Conservation (phyloP, 2,329 filamentous ascomycete genomes). For the Parastagonospora avenae region DNA sequence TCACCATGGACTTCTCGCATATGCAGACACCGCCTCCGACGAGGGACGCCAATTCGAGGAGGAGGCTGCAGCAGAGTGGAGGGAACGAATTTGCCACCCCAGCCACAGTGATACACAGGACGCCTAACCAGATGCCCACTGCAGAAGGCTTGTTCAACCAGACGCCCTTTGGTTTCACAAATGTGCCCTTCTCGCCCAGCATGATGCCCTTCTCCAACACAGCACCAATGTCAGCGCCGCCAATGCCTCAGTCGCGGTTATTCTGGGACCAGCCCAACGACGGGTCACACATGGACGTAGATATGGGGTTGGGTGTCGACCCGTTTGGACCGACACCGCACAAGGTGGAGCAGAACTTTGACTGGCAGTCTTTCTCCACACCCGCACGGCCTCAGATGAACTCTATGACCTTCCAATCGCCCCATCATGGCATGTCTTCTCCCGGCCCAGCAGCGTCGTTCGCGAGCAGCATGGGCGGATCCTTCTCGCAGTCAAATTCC, state of each 20-base stretch:
- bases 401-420: constrained; percentile 38
- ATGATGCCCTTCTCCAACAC: constrained; percentile 58
- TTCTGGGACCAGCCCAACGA: constrained; percentile 45
- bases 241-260: constrained; percentile 56
- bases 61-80: constrained; percentile 44
- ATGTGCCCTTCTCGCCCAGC: constrained; percentile 63
- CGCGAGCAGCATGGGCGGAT: constrained; percentile 21
- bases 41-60: constrained; percentile 58
- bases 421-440: constrained; percentile 34
- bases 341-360: constrained; percentile 35
- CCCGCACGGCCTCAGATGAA: constrained; percentile 38
- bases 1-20: constrained; percentile 50
- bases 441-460: constrained; percentile 31
- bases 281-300: constrained; percentile 41
- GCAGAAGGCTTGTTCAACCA: constrained; percentile 41
- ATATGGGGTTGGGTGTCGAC: constrained; percentile 37
- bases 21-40: constrained; percentile 69
- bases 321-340: constrained; percentile 44
- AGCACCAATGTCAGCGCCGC: constrained; percentile 62
- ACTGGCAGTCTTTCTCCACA: constrained; percentile 42
- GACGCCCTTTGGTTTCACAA: constrained; percentile 55
- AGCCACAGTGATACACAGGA: constrained; percentile 50
- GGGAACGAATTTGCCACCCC: constrained; percentile 38
- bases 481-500: constrained; percentile 32
- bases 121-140: constrained; percentile 37